Evolutionary conservation across 2,329 filamentous ascomycete species (phyloP), one percentile per base, ranked within the genome.

Genomic region (Neurospora sp.): DNA sequence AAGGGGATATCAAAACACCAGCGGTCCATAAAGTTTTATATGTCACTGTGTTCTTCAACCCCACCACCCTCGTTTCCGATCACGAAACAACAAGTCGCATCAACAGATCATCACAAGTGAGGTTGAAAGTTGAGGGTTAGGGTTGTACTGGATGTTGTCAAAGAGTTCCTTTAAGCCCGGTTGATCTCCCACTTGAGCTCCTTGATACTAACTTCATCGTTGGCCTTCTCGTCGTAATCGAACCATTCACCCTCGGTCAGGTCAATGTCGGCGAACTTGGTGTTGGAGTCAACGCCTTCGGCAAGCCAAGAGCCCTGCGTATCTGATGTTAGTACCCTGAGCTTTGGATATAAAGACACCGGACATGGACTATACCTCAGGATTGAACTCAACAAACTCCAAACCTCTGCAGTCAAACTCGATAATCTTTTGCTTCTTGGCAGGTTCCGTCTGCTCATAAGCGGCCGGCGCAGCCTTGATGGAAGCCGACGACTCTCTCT

Each of bases 161-260:
- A 62, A 6, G 8, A 10, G 12, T 8, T 10, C 1, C 8, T 23
- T 62, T 78, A 96, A 41, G 89, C 87, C 74, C 93, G 86, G 73
- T 87, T 86, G 74, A 99, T 91, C 74, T 93, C 90, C 93, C 93
- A 99, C 72, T 88, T 92, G 69, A 97, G 80, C 38, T 96, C 92
- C 78, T 93, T 95, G 79, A 97, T 93, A 80, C 92, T 96, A 66
- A 97, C 94, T 80, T 98, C 94, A 67, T 97, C 92, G 0, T 90
- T 86, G 0, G 92, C 87, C 83, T 98, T 97, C 81, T 98, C 94
- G 75, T 98, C 94, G 77, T 98, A 99, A 76, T 98, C 95, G 80
- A 91, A 99, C 96, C 96, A 99, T 76, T 99, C 96, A 36, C 92
- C 95, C 37, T 99, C 96, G 0, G 84, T 83, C 69, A 99, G 81